Conservation (phyloP, 805 yeast genomes). For the Candida silvicultrix region DNA sequence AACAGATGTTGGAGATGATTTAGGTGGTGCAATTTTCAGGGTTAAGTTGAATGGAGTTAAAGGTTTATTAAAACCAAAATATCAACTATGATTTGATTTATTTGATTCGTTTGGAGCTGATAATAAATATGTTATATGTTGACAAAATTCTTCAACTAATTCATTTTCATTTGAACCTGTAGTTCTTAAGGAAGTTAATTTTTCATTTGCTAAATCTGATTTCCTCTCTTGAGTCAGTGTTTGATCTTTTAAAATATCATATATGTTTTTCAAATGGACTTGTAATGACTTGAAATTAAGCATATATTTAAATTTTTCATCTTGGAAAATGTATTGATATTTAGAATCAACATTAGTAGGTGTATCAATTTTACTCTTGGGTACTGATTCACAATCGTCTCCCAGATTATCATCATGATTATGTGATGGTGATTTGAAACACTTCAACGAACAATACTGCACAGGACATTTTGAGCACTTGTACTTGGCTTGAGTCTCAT, state of each 20-base stretch:
- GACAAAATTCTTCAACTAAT: constrained; percentile 64
- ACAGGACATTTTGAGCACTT: constrained; percentile 48
- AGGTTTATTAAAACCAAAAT: constrained; percentile 24
- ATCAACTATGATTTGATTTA: not conserved
- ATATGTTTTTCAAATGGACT: constrained; percentile 45
- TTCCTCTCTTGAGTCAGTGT: constrained; percentile 48
- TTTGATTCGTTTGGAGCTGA: constrained; percentile 1
- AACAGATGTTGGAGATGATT: constrained; percentile 32
- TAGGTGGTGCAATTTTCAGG: constrained; percentile 57
- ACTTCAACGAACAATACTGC: constrained; percentile 47
- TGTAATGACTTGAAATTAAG: constrained; percentile 48
- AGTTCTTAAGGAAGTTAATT: constrained; percentile 50
- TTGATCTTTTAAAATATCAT: constrained; percentile 42
- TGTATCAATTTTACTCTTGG: too few relatives aligned
- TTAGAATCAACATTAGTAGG: too few relatives aligned
- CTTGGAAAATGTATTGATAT: constrained; percentile 28
- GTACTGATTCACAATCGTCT: too few relatives aligned
- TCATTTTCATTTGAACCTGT: constrained; percentile 66
- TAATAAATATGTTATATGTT: constrained; percentile 14
- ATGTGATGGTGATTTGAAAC: constrained; percentile 46
- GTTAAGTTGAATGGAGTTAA: constrained; percentile 30
- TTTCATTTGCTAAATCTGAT: constrained; percentile 51
- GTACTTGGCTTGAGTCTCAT: constrained; percentile 35
- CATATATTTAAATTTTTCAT: constrained; percentile 37
- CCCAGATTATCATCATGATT: constrained; percentile 21